Conservation (phyloP, 257 asterid species). For the Schizonepeta tenuifolia region DNA sequence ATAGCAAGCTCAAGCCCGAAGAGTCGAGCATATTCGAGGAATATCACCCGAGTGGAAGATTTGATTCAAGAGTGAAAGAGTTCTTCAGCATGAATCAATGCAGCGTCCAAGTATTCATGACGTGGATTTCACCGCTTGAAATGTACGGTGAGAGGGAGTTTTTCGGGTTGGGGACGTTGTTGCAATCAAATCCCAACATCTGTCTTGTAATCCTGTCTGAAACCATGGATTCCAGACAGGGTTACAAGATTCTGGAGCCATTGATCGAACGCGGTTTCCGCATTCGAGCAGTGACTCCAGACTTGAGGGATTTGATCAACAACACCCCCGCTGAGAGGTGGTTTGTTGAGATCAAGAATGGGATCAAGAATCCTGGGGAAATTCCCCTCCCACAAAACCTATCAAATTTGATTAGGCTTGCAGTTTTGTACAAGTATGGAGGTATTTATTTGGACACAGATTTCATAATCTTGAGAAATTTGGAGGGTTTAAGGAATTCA, state of each 20-base stretch:
- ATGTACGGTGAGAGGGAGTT: conserved; percentile 50
- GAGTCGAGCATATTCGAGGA: conserved; percentile 21
- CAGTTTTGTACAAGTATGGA: conserved; percentile 63
- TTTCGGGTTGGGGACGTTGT: conserved; percentile 54
- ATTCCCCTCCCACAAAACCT: conserved; percentile 66
- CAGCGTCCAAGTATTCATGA: conserved; percentile 54
- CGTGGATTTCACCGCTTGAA: conserved; percentile 49
- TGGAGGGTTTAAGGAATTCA: conserved; percentile 55
- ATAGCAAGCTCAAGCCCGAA: conserved; percentile 27
- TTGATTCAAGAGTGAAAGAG: conserved; percentile 32
- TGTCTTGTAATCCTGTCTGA: conserved; percentile 63
- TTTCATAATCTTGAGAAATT: conserved; percentile 58
- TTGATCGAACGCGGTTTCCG: conserved; percentile 47
- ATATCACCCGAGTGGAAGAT: conserved; percentile 12
- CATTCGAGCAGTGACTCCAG: conserved; percentile 49
- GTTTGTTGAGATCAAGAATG: conserved; percentile 54
- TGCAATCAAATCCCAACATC: conserved; percentile 50
- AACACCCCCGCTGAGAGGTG: conserved; percentile 62
- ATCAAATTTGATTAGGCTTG: conserved; percentile 69
- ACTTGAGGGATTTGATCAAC: conserved; percentile 39
- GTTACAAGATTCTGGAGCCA: conserved; percentile 44
- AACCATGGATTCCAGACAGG: conserved; percentile 57
- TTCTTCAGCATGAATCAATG: conserved; percentile 39
- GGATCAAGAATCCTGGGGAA: conserved; percentile 53
- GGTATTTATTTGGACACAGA: conserved; percentile 74